Base-by-base conservation (phyloP, 164 flowering plant genomes). In the Magnolia sinica region DNA sequence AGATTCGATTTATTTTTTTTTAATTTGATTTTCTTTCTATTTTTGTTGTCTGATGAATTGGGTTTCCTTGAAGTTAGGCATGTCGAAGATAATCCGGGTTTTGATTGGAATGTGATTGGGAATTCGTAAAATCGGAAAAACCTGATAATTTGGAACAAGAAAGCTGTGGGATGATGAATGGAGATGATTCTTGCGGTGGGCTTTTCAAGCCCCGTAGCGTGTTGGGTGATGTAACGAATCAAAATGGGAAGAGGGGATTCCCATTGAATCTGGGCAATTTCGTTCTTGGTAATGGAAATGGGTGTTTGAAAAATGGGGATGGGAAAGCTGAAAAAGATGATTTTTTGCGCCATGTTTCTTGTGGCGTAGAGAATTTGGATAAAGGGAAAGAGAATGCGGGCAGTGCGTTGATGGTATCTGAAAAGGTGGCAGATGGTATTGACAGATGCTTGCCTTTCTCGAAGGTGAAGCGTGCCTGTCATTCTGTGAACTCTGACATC, bases 201-300 rank as follows among this genome's bases (percentile, higher is more conserved):
- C 27, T 55, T 16, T 3, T 20, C 27, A 75, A 79, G 63, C 59
- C 63, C 22, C 89, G 91, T 18, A 29, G 78, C 1, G 89, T 58
- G 29, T 76, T 94, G 52, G 89, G 84, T 3, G 93, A 94, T 72
- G 64, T 92, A 61, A 86, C 95, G 0, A 94, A 92, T 80, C 81
- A 61, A 24, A 71, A 81, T 0, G 83, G 78, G n/a, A 91, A 89
- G 75, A 85, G 93, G 68, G 76, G 73, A 23, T 74, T 85, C 78
- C 81, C 84, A 3, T 59, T 70, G 31, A 52, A 79, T 73, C 74
- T 80, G 1, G 78, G 77, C 14, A 73, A 76, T 74, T 50, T 75
- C 2, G 75, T 7, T 24, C 5, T 70, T 19, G 73, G 76, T 18
- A 70, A 64, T 45, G 73, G 71, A 37, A 80, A 70, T 78, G 86